phyloP scores from a whole-genome alignment of 2,329 filamentous ascomycete species.

The Pseudogymnoascus sp. region DNA sequence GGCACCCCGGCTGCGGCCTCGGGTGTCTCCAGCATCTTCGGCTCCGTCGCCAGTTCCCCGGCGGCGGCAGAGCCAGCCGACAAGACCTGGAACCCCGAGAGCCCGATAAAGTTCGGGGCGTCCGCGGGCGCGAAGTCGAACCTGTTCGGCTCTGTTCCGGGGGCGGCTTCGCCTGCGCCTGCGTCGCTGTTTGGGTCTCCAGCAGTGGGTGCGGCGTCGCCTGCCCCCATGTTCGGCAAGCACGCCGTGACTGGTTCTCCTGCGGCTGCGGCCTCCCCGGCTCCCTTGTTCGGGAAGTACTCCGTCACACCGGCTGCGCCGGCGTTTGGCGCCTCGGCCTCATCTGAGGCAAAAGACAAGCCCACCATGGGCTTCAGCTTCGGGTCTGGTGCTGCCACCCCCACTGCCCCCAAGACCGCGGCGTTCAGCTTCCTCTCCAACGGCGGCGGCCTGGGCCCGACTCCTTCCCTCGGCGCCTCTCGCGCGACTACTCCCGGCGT shows the following conservation, averaged over 20 bases:
- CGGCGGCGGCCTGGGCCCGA: neutral
- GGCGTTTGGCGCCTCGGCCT: constrained; percentile 17
- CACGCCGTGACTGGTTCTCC: constrained; percentile 15
- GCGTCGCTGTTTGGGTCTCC: neutral
- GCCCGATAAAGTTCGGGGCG: constrained; percentile 48
- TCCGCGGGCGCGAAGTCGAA: constrained; percentile 20
- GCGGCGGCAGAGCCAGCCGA: constrained; percentile 26
- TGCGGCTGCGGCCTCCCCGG: constrained; percentile 15
- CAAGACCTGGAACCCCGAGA: constrained; percentile 43
- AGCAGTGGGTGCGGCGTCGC: constrained; percentile 9
- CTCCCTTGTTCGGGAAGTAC: constrained; percentile 16
- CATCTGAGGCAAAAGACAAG: constrained; percentile 17
- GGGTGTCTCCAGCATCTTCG: constrained; percentile 18
- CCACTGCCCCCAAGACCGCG: neutral
- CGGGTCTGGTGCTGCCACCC: neutral
- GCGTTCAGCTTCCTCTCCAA: constrained; percentile 6
- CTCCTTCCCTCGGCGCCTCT: constrained; percentile 25
- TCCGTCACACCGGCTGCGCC: constrained; percentile 14
- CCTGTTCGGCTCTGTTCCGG: constrained; percentile 26
- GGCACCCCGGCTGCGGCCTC: constrained; percentile 16
- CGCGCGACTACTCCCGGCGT: constrained; percentile 26
- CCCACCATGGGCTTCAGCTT: neutral
- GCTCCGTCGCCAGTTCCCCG: constrained; percentile 31
- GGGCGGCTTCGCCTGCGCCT: constrained; percentile 18
- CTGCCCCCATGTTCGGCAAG: constrained; percentile 17